These are phyloP conservation scores for Coemansia sp. DNA, from an alignment of 192 early-diverging fungal genomes.

Conservation along the genomic window DNA sequence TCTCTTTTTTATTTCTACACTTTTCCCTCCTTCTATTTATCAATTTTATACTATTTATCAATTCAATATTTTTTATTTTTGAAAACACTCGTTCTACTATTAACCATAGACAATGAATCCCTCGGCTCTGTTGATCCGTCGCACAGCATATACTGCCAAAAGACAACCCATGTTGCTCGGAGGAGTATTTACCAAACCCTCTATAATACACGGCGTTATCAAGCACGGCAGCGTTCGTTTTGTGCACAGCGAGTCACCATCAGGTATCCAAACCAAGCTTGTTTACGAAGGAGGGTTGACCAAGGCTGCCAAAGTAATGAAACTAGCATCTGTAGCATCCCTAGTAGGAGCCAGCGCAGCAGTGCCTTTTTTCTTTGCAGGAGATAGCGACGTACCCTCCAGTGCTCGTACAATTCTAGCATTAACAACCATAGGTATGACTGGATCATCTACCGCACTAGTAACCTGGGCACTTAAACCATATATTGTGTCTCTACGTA, in stretches of 20 bases:
- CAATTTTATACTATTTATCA: neutral
- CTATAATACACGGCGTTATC: too few species aligned
- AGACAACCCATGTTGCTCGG: too few species aligned
- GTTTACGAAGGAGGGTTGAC: slow-evolving; percentile 37
- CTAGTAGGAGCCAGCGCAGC: slow-evolving; percentile 37
- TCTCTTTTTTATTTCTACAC: neutral
- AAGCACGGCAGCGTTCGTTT: neutral
- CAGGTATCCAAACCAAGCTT: neutral
- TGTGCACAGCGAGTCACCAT: neutral
- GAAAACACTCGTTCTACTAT: too few species aligned
- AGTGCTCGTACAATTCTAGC: slow-evolving; percentile 39
- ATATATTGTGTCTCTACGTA: slow-evolving; percentile 20
- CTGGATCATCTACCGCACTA: slow-evolving; percentile 33
- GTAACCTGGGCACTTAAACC: slow-evolving; percentile 37
- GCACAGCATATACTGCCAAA: too few species aligned
- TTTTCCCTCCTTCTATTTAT: too few species aligned
- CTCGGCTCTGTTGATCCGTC: too few species aligned
- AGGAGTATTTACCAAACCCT: too few species aligned
- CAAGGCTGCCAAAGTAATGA: slow-evolving; percentile 43
- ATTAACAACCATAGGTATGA: slow-evolving; percentile 38
- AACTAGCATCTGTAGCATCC: slow-evolving; percentile 40
- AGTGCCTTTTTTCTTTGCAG: slow-evolving; percentile 41
- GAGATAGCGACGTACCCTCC: slow-evolving; percentile 36
- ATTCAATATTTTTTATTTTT: slow-evolving; percentile 2
- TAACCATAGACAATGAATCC: slow-evolving; percentile 9